These are phyloP conservation scores for Acarospora socialis DNA, from an alignment of 2,329 filamentous ascomycete species.

Conservation along the genomic window DNA sequence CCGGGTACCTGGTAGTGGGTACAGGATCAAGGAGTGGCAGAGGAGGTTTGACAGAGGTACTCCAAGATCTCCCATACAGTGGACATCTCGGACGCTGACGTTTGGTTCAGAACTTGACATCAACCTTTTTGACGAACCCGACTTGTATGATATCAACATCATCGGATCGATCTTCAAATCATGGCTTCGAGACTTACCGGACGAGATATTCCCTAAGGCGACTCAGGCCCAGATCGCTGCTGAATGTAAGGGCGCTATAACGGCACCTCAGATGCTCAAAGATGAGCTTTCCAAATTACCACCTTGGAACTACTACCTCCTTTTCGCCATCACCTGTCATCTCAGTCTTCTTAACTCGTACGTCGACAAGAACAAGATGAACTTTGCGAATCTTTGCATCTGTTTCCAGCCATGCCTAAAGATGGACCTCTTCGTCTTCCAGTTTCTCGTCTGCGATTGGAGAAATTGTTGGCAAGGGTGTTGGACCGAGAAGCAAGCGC, in stretches of 20 bases:
- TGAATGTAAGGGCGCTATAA: conserved; percentile 64
- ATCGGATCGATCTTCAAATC: conserved; percentile 93
- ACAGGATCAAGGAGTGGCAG: conserved; percentile 88
- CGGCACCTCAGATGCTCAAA: conserved; percentile 70
- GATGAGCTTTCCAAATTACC: conserved; percentile 89
- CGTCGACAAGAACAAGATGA: conserved; percentile 96
- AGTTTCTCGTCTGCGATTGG: conserved; percentile 90
- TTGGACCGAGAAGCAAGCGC: conserved; percentile 70
- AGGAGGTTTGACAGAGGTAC: conserved; percentile 76
- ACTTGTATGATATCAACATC: conserved; percentile 91
- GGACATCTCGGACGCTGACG: neutral
- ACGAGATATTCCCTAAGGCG: conserved; percentile 79
- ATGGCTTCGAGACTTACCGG: conserved; percentile 87
- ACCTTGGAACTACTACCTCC: conserved; percentile 92
- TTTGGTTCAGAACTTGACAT: conserved; percentile 58
- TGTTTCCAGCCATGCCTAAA: conserved; percentile 97
- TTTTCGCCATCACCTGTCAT: conserved; percentile 95
- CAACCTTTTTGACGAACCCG: conserved; percentile 72
- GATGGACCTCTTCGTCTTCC: conserved; percentile 89
- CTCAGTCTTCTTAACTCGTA: conserved; percentile 82
- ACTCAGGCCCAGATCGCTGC: conserved; percentile 67
- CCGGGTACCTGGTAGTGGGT: conserved; percentile 77
- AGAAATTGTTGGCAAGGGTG: conserved; percentile 95
- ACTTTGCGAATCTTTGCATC: conserved; percentile 86
- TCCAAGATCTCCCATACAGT: conserved; percentile 14